phyloP scores from a whole-genome alignment of 768 basidiomycete species.

The Coprinopsis marcescibilis region DNA sequence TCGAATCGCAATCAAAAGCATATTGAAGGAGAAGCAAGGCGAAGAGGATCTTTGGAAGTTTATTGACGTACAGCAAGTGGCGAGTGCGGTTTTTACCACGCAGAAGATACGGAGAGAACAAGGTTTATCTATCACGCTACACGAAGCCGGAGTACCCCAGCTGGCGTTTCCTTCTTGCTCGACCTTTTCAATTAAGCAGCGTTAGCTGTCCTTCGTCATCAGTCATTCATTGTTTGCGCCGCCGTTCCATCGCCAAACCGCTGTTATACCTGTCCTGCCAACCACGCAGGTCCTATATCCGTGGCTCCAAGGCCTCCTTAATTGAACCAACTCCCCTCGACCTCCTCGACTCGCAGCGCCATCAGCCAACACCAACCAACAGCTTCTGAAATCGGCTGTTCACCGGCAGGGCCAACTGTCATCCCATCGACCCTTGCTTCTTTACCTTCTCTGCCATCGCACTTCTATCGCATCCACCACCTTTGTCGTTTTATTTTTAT shows the following conservation, averaged over 20 bases:
- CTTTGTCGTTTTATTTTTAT: not conserved
- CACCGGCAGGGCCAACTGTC: not conserved
- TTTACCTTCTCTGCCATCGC: not conserved
- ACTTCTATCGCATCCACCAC: not conserved
- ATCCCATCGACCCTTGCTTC: not conserved
- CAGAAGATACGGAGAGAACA: not conserved
- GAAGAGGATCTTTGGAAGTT: not conserved
- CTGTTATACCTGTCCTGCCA: not conserved
- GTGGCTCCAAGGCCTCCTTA: not conserved
- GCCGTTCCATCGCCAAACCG: not conserved
- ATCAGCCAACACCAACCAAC: conserved; percentile 1
- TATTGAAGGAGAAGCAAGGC: not conserved
- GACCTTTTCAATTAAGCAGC: not conserved
- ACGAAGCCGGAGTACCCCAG: not conserved
- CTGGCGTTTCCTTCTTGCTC: not conserved
- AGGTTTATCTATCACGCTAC: conserved; percentile 1
- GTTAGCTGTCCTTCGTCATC: not conserved
- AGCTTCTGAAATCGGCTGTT: not conserved
- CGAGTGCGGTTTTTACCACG: conserved; percentile 2
- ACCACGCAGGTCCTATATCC: not conserved
- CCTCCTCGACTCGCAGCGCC: not conserved
- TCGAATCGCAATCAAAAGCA: not conserved
- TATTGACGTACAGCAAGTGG: not conserved
- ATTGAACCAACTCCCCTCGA: not conserved
- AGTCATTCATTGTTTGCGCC: not conserved